These are phyloP conservation scores for Tagetes patula DNA, from an alignment of 129 eudicot species.

Conservation along the genomic window DNA sequence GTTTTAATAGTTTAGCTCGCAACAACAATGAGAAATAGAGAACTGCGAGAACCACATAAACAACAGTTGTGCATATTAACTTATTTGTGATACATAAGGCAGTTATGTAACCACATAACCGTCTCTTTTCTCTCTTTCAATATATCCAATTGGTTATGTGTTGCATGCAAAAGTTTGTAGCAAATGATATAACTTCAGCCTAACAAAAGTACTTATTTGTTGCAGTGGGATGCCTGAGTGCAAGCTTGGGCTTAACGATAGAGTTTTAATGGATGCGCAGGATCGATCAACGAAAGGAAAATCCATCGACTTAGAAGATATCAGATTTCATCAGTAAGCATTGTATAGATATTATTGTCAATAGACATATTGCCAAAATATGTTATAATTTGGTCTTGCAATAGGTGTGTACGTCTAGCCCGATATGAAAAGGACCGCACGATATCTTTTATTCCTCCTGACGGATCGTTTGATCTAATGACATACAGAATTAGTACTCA, in stretches of 20 bases:
- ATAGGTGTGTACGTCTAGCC: conserved; percentile 89
- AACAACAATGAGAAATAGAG: neutral
- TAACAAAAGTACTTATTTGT: neutral
- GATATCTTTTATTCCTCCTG: conserved; percentile 92
- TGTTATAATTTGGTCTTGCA: conserved; percentile 11
- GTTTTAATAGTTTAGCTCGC: neutral
- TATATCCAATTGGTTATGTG: neutral
- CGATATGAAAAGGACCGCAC: conserved; percentile 87
- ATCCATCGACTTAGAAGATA: conserved; percentile 83
- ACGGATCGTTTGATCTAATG: conserved; percentile 96
- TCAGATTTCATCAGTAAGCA: conserved; percentile 90
- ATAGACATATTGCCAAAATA: conserved; percentile 6
- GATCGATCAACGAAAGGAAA: conserved; percentile 73
- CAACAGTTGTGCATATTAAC: neutral
- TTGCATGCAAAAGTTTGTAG: too few species aligned
- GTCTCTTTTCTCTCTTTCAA: neutral
- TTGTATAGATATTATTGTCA: neutral
- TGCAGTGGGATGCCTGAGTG: conserved; percentile 97
- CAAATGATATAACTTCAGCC: neutral
- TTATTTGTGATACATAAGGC: neutral
- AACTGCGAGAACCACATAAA: neutral
- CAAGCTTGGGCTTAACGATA: conserved; percentile 87
- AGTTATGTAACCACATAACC: neutral
- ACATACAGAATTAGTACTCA: conserved; percentile 80
- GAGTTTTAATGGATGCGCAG: conserved; percentile 85